Evolutionary conservation across 208 protist genomes (phyloP), one percentile per base, ranked within the genome.

Genomic region (Leishmania major): DNA sequence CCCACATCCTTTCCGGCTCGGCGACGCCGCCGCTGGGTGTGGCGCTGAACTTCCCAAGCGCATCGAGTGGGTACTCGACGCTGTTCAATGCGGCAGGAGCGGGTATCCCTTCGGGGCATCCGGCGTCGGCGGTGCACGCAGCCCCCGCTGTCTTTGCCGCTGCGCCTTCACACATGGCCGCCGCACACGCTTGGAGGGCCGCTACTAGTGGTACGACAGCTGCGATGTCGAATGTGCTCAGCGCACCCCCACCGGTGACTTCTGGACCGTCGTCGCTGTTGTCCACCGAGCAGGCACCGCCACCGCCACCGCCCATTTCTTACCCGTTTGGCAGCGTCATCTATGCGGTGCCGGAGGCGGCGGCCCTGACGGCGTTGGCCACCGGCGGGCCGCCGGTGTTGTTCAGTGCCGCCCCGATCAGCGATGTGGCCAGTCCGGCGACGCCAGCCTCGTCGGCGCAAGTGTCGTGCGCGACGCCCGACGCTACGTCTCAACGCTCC

Each of bases 271-370:
- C 25, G 37, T 47, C 35, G 40, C 31, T 17, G 28, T 70, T 19
- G 40, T 71, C 66, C 5, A 28, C 37, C 10, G 8, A 28, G 69
- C 22, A 74, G 45, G 69, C 69, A 45, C 69, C 74, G 7, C 74
- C 74, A 69, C 70, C 69, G 45, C 78, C 78, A n/a, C 70, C 57
- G 70, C 69, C 53, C 11, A 35, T 60, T 2, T 35, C 64, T 59
- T 37, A 40, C 17, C 19, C 35, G 5, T 4, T 49, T 2, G 13
- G 10, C 35, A n/a, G 51, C 51, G 31, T 40, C 69, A 45, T 45
- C 25, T 72, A 73, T 69, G 35, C 66, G 62, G n/a, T 47, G 70
- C 43, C 70, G 40, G 17, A 45, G 4, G 47, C 37, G 8, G 17
- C 15, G 57, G 45, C 22, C 49, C 37, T 55, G 7, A n/a, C 62